Percentiles rank a stretch among this genome's conserved stretches.
phyloP scores from a whole-genome alignment of 2,329 filamentous ascomycete species.

The Chrysoporthe puriensis region DNA sequence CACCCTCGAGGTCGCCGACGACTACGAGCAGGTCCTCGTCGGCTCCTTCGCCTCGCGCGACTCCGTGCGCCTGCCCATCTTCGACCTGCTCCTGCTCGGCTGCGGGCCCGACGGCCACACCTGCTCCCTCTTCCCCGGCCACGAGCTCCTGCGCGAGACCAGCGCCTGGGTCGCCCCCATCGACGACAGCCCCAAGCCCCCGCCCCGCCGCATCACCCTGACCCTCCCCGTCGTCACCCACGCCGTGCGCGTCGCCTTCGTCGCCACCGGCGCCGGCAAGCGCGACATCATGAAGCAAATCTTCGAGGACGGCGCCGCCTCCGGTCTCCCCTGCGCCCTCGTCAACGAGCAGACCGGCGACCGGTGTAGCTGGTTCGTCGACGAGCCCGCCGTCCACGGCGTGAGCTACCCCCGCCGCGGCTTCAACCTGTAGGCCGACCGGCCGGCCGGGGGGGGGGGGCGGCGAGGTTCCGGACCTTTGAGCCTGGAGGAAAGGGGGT shows the following conservation, averaged over 20 bases:
- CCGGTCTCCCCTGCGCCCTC: conserved; percentile 80
- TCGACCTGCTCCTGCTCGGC: conserved; percentile 90
- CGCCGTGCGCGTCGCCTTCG: conserved; percentile 83
- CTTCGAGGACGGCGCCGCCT: conserved; percentile 72
- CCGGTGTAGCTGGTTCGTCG: conserved; percentile 94
- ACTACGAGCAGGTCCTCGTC: conserved; percentile 89
- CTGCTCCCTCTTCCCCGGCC: conserved; percentile 92
- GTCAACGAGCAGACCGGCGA: conserved; percentile 85
- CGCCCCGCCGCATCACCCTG: conserved; percentile 86
- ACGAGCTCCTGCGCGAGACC: conserved; percentile 81
- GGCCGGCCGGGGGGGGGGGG: conserved; percentile 19
- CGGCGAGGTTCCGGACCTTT: not conserved
- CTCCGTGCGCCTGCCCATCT: conserved; percentile 91
- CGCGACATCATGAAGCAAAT: conserved; percentile 91
- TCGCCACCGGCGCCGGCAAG: conserved; percentile 88
- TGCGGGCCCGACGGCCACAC: conserved; percentile 97
- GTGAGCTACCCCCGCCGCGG: conserved; percentile 80
- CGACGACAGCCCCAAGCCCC: conserved; percentile 92
- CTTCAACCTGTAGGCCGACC: conserved; percentile 57
- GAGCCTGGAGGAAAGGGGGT: not conserved
- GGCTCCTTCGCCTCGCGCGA: conserved; percentile 86
- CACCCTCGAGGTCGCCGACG: conserved; percentile 87
- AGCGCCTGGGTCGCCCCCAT: conserved; percentile 93
- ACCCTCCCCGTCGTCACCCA: conserved; percentile 90
- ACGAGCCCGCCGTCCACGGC: conserved; percentile 81